Base-by-base conservation (phyloP, 306 rosid species). In the Ammopiptanthus mongolicus region DNA sequence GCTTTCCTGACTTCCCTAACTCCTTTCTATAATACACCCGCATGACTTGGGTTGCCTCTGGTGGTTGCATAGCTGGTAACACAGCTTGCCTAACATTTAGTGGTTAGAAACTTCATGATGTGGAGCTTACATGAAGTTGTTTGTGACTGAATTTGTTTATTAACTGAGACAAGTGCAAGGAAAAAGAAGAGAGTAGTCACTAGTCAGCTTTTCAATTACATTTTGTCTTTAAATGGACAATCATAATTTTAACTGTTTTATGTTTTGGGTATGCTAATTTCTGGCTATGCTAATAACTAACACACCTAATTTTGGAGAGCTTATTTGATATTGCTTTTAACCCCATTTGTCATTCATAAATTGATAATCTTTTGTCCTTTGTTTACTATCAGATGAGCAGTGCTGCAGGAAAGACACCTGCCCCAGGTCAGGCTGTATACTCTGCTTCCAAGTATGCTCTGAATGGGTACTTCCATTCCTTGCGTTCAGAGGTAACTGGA, bases 401-500 rank as follows among this genome's bases (percentile, higher is more conserved):
- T 76, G 95, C 97, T 61, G 98, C 97, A 4, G 97, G 96, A 78
- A 91, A 95, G 81, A 81, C 88, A 71, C 98, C 97, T 71, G 95
- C 98, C 52, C 97, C 97, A 0, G 97, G 98, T 73, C 98, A 95
- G 85, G 91, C 98, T 29, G 76, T 95, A 71, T 95, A 95, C 84
- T 88, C 98, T 9, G 97, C 98, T 52, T 91, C 98, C 65, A 94
- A 91, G 84, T 83, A 74, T 76, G 98, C 98, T 34, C 85, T 94
- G 34, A 94, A 94, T 77, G 98, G 98, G 8, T 94, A 90, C 83
- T 94, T 94, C 73, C 97, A 91, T 79, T 53, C 93, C 67, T 86
- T 94, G 88, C 95, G 97, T 48, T 94, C 98, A 0, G 97, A 94
- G 98, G 98, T 94, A 87, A 41, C 5, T 1, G 63, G 28, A 39